Conservation (phyloP, 1,284 basidiomycete species). For the Apiotrichum gracile region DNA sequence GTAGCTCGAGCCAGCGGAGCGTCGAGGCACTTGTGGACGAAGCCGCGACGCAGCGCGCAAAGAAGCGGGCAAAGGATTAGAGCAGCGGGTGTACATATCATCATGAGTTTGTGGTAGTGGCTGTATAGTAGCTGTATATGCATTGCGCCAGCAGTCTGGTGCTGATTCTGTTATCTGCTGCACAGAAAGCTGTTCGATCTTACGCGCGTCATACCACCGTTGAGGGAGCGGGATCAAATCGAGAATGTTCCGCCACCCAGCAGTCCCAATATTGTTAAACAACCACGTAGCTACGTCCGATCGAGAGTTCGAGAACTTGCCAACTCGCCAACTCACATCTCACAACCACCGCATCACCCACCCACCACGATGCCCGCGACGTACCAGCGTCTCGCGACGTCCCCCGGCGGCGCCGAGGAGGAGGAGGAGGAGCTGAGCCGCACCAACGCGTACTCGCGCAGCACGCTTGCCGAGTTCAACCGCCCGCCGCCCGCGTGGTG, state of each 20-base stretch:
- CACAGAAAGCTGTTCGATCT: too few relatives aligned
- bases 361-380: background rate
- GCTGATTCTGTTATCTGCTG: too few relatives aligned
- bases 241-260: too few relatives aligned
- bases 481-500: slow-evolving; percentile 40
- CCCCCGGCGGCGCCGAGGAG: background rate
- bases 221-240: too few relatives aligned
- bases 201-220: too few relatives aligned
- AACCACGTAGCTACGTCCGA: too few relatives aligned
- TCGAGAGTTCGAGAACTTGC: too few relatives aligned
- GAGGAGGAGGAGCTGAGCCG: slow-evolving; percentile 6
- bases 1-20: slow-evolving; percentile 8
- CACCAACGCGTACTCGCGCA: slow-evolving; percentile 9
- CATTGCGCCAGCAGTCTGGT: background rate
- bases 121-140: background rate
- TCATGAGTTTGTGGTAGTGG: too few relatives aligned
- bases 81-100: background rate
- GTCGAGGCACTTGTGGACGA: slow-evolving; percentile 4
- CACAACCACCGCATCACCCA: too few relatives aligned
- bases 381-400: slow-evolving; percentile 17
- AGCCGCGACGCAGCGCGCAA: background rate
- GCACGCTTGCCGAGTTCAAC: slow-evolving; percentile 35
- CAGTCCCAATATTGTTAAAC: too few relatives aligned
- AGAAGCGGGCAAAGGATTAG: slow-evolving; percentile 11
- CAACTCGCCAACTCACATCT: too few relatives aligned